Conservation (phyloP, 208 protist genomes). For the Borovskyia barvae region DNA sequence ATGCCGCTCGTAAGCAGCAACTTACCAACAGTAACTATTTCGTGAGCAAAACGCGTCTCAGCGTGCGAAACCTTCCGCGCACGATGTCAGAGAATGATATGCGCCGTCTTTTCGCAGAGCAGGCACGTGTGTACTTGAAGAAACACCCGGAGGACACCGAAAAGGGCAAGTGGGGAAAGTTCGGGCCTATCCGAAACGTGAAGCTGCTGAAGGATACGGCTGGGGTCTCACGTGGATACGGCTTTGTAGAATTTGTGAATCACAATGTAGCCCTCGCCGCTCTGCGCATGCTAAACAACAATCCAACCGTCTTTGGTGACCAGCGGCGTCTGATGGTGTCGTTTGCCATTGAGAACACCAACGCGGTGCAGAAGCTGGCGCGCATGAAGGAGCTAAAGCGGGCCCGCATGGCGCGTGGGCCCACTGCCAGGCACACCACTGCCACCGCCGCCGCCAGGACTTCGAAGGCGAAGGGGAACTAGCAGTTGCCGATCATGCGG, state of each 20-base stretch:
- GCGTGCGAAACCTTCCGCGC: conserved; percentile 89
- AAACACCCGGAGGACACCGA: conserved; percentile 66
- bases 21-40: conserved; percentile 90
- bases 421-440: background rate
- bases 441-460: background rate
- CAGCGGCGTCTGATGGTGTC: conserved; percentile 87
- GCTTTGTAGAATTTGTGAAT: conserved; percentile 92
- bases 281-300: conserved; percentile 91
- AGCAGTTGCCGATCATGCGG: no score
- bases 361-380: conserved; percentile 86
- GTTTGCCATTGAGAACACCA: conserved; percentile 91
- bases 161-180: conserved; percentile 86
- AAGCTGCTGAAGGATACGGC: conserved; percentile 86
- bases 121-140: conserved; percentile 74
- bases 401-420: conserved; percentile 31
- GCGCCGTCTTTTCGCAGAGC: conserved; percentile 72
- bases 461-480: background rate
- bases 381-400: conserved; percentile 78
- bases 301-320: conserved; percentile 87
- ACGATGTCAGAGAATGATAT: conserved; percentile 88
- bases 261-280: conserved; percentile 87
- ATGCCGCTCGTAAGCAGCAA: conserved; percentile 79
- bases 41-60: conserved; percentile 89
- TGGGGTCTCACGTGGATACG: conserved; percentile 84
- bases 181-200: conserved; percentile 84